These are phyloP conservation scores for Yueomyces sinensis DNA, from an alignment of 805 yeast species.

Conservation along the genomic window DNA sequence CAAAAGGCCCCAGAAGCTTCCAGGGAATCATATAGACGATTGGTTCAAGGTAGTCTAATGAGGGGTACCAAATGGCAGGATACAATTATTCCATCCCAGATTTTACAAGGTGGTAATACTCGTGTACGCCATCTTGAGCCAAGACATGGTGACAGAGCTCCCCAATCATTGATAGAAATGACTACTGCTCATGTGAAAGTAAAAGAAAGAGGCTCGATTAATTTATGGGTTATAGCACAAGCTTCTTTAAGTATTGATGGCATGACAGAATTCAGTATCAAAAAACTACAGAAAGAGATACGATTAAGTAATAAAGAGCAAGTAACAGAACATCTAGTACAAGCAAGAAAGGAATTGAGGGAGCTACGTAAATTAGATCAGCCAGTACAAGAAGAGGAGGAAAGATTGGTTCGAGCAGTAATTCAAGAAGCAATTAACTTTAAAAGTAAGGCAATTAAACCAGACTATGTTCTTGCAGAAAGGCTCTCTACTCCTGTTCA, in stretches of 20 bases:
- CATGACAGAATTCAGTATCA: background rate
- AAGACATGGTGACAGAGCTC: slow-evolving; percentile 79
- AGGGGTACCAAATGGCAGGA: background rate
- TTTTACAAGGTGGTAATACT: slow-evolving; percentile 70
- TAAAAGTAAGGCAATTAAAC: no score
- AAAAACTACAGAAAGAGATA: background rate
- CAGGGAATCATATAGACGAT: background rate
- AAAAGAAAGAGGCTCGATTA: slow-evolving; percentile 19
- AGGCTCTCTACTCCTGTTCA: no score
- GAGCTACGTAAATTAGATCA: background rate
- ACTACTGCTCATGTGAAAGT: slow-evolving; percentile 43
- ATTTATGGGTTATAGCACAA: slow-evolving; percentile 19
- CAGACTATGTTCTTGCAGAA: no score
- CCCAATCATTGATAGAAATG: slow-evolving; percentile 76
- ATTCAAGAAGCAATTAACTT: no score
- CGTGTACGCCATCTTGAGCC: slow-evolving; percentile 76
- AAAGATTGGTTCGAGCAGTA: no score
- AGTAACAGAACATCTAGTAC: background rate
- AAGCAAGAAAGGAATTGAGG: background rate
- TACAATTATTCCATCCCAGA: background rate
- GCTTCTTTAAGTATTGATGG: background rate
- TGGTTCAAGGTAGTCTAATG: background rate
- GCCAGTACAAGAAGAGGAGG: no score
- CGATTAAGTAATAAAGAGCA: background rate
- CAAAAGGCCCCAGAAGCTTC: background rate